Evolutionary conservation across 768 basidiomycete genomes (phyloP).

Genomic region (Sporobolomyces phaffii): DNA sequence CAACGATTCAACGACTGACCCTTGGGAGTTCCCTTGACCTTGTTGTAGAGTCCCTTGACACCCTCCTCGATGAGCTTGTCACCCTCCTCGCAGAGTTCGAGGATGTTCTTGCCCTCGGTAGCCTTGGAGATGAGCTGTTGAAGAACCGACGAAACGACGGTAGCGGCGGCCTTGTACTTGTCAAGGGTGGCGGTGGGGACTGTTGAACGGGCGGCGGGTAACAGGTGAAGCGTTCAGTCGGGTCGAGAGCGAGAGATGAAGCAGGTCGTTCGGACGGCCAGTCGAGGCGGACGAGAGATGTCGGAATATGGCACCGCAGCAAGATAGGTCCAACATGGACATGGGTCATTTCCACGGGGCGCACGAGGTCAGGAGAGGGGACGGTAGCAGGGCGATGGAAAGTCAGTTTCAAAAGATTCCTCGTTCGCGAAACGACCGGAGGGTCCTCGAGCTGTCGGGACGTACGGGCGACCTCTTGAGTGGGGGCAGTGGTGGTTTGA

Average conservation of each 20-base stretch:
- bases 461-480: conserved; percentile 16
- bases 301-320: too few species aligned
- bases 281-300: neutral
- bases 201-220: neutral
- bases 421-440: neutral
- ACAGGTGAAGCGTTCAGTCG: conserved; percentile 38
- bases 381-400: neutral
- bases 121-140: conserved; percentile 72
- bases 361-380: too few species aligned
- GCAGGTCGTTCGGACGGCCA: neutral
- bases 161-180: conserved; percentile 72
- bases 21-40: conserved; percentile 80
- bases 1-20: too few species aligned
- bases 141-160: conserved; percentile 76
- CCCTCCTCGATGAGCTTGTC: conserved; percentile 87
- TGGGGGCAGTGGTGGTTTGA: conserved; percentile 11
- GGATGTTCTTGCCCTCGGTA: conserved; percentile 70
- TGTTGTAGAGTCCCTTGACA: conserved; percentile 81
- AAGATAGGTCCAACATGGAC: too few species aligned
- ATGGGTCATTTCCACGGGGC: too few species aligned
- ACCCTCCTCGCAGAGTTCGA: conserved; percentile 87
- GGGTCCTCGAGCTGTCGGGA: neutral
- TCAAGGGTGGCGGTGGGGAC: conserved; percentile 37
- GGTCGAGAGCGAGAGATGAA: neutral
- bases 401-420: neutral